A percentile compares a stretch with the other conserved stretches of the same genome.
Conservation (phyloP, 2,329 filamentous ascomycete genomes). For the Botrytis pseudocinerea region DNA sequence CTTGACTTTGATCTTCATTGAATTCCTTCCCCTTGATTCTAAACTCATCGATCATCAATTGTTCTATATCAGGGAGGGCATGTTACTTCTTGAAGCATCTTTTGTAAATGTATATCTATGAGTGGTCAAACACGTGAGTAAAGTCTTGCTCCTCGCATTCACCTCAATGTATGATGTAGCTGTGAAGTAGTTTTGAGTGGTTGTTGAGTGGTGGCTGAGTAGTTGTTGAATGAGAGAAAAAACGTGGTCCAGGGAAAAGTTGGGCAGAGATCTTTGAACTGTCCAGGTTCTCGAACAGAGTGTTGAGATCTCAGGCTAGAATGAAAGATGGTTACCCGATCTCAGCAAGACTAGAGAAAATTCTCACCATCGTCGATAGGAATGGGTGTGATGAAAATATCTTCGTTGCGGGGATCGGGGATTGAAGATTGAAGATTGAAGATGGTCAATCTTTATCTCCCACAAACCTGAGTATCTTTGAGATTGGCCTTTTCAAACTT, state of each 20-base stretch:
- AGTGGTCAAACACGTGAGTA: neutral
- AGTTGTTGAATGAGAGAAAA: neutral
- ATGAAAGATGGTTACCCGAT: neutral
- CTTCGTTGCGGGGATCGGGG: neutral
- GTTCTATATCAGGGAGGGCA: neutral
- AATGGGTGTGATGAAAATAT: neutral
- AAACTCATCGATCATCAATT: too few species aligned
- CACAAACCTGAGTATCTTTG: neutral
- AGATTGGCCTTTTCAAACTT: neutral
- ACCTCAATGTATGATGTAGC: too few species aligned
- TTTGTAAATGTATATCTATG: neutral
- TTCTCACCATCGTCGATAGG: neutral
- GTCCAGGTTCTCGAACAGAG: neutral
- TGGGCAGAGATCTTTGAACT: neutral
- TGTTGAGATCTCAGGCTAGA: neutral
- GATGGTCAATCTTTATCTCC: neutral
- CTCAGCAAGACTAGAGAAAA: neutral
- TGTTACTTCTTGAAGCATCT: neutral
- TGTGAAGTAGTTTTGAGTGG: too few species aligned
- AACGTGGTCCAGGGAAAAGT: neutral
- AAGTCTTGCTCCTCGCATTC: neutral
- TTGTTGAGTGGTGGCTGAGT: too few species aligned
- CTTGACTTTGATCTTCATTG: too few species aligned
- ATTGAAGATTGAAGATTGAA: neutral
- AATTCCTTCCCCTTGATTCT: neutral